Percentiles rank a stretch among this genome's conserved stretches.
These are phyloP conservation scores for Magnaporthiopsis incrustans DNA, from an alignment of 2,329 filamentous ascomycete species.

Conservation along the genomic window DNA sequence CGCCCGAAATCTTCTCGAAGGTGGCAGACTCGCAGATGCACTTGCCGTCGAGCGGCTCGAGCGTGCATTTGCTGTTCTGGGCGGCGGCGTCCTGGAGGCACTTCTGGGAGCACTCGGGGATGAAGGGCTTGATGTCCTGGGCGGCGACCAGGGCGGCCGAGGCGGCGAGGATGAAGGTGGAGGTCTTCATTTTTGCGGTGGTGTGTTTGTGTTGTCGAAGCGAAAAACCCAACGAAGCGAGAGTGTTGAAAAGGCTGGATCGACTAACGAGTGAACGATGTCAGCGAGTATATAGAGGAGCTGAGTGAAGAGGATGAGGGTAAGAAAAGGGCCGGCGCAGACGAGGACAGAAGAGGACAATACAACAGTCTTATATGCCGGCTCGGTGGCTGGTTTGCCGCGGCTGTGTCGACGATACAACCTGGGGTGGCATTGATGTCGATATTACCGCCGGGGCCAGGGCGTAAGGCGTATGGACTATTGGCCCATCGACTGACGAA, in stretches of 20 bases:
- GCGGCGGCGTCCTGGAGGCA: background rate
- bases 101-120: background rate
- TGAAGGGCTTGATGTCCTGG: slow-evolving; percentile 2
- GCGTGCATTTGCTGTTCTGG: background rate
- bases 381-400: background rate
- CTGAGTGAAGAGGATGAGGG: too few species aligned
- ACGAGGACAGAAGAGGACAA: background rate
- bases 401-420: background rate
- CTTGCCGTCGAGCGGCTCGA: background rate
- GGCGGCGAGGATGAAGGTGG: slow-evolving; percentile 1
- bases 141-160: background rate
- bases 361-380: background rate
- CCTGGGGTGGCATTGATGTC: background rate
- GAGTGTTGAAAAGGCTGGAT: background rate
- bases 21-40: background rate
- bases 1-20: background rate
- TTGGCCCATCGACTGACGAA: background rate
- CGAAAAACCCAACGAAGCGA: too few species aligned
- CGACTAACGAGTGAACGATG: background rate
- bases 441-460: background rate
- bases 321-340: background rate
- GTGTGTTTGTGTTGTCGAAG: background rate
- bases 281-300: background rate
- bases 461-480: background rate
- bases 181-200: background rate